A percentile compares a stretch with the other conserved stretches of the same genome.
phyloP scores from a whole-genome alignment of 2,329 filamentous ascomycete genomes.

The Penicillium verrucosum region DNA sequence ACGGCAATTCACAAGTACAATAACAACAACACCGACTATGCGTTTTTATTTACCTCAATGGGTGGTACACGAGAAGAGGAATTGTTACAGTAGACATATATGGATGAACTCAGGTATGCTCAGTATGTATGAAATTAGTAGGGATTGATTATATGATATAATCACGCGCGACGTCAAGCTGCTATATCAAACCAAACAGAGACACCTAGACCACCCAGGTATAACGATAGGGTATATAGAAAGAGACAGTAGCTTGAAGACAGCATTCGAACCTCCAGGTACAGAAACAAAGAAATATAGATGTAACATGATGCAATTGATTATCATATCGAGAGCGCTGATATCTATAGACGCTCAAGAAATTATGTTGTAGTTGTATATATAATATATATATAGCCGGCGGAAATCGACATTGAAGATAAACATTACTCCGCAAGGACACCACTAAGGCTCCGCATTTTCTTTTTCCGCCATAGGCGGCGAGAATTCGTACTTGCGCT shows the following conservation, averaged over 20 bases:
- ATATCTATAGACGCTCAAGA: neutral
- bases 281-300: neutral
- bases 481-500: constrained; percentile 24
- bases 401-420: neutral
- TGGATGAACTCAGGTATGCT: no score
- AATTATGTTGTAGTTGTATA: constrained; percentile 9
- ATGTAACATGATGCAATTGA: constrained; percentile 9
- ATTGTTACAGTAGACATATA: no score
- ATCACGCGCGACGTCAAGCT: constrained; percentile 1
- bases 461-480: constrained; percentile 23
- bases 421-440: constrained; percentile 19
- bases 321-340: constrained; percentile 4
- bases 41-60: no score
- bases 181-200: neutral
- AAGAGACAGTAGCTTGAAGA: neutral
- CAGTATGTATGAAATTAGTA: no score
- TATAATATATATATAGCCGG: constrained; percentile 1
- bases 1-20: no score
- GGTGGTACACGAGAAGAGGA: no score
- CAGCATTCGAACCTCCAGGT: neutral
- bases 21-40: no score
- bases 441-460: constrained; percentile 23
- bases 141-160: neutral
- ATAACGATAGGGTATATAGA: constrained; percentile 20
- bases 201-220: constrained; percentile 8